Evolutionary conservation across 352 stramenopile genomes (phyloP), one percentile per base, ranked within the genome.

Genomic region (Pythium aristosporum): DNA sequence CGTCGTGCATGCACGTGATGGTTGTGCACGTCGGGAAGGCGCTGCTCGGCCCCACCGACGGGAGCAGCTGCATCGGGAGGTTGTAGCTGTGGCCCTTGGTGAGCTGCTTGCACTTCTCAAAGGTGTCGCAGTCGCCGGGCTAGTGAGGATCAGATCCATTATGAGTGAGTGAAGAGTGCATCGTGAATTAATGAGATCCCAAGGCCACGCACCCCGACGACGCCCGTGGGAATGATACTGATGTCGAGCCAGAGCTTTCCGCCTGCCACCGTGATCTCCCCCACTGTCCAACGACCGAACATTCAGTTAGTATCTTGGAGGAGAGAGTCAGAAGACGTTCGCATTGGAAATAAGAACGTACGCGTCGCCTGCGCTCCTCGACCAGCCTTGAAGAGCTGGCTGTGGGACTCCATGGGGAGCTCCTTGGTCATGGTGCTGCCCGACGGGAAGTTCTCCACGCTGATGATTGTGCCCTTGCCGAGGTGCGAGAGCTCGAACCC

Each of bases 51-150:
- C 42, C 56, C 25, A 32, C 21, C 13, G 36, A 49, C 9, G 79
- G 79, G 2, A 68, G 61, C 57, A 91, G 85, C 65, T 83, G 69
- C 79, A 92, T 85, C 18, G 83, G 64, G 15, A 73, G 68, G 63
- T 92, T 92, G 76, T 79, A 92, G 20, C 83, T 79, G n/a, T 68
- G 63, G 50, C 81, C 76, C 15, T 69, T 67, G 1, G 83, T 90
- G 48, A 76, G 10, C 11, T 30, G 5, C 69, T 85, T 84, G 76
- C 83, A 92, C 1, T 82, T 71, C 3, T 63, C 68, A 25, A 89
- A 67, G 18, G 66, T 83, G n/a, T n/a, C 16, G 57, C 83, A 92
- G 20, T 61, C 44, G 0, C 61, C 70, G 44, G 80, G 80, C 78
- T 90, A 49, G 2, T 56, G 8, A 60, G 8, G 6, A 58, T 30